phyloP scores from a whole-genome alignment of 176 grass and related monocot species.

The Rhynchospora tenuis region DNA sequence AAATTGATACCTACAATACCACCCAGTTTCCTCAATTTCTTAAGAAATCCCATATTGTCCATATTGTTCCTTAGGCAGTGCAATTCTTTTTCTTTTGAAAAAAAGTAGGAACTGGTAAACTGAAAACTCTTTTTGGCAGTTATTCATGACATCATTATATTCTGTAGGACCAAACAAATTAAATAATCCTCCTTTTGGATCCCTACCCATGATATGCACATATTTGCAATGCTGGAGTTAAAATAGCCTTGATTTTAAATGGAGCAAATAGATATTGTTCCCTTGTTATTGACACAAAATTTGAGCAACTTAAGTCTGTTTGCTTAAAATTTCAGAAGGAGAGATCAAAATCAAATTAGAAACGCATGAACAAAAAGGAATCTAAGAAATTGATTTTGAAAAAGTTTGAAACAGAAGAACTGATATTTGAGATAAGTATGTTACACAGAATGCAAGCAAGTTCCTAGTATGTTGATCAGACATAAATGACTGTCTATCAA shows the following conservation, averaged over 20 bases:
- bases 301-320: neutral
- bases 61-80: neutral
- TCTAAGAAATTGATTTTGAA: too few species aligned
- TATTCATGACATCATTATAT: neutral
- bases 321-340: neutral
- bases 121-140: neutral
- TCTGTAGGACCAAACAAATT: neutral
- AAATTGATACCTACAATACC: neutral
- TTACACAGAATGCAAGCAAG: neutral
- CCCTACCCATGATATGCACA: neutral
- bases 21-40: neutral
- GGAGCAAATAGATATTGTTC: neutral
- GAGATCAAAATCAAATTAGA: too few species aligned
- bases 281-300: neutral
- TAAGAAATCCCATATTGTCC: neutral
- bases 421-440: too few species aligned
- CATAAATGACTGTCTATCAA: neutral
- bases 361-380: too few species aligned
- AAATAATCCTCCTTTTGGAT: neutral
- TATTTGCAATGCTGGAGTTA: neutral
- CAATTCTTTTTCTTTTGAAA: neutral
- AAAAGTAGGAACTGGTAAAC: neutral
- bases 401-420: too few species aligned
- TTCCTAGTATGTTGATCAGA: neutral
- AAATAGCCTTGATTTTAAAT: neutral